These are phyloP conservation scores for Debaryomyces maramus DNA, from an alignment of 805 yeast genomes.

Conservation along the genomic window DNA sequence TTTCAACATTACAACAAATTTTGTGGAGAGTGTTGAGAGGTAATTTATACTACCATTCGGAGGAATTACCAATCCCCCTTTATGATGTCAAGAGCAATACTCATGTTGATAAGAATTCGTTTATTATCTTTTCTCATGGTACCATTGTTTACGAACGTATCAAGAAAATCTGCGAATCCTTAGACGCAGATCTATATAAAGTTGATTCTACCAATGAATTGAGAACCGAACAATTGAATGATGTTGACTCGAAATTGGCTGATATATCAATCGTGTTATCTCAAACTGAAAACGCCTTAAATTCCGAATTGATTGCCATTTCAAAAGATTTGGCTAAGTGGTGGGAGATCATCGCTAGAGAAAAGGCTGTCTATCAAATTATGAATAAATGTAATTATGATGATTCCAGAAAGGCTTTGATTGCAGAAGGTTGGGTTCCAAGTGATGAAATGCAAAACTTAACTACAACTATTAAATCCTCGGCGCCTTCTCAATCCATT, in stretches of 20 bases:
- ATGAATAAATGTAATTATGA: constrained; percentile 81
- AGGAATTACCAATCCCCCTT: constrained; percentile 68
- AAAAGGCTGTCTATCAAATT: constrained; percentile 77
- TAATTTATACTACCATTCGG: constrained; percentile 74
- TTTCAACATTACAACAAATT: constrained; percentile 73
- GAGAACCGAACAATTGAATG: constrained; percentile 31
- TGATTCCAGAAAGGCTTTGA: constrained; percentile 77
- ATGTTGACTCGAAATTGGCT: constrained; percentile 25
- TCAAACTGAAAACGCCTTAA: constrained; percentile 57
- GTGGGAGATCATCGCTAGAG: constrained; percentile 63
- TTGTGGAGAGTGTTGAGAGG: constrained; percentile 94
- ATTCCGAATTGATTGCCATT: constrained; percentile 75
- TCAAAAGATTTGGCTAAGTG: constrained; percentile 75
- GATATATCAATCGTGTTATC: constrained; percentile 37
- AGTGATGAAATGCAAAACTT: constrained; percentile 68
- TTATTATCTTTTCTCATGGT: constrained; percentile 93
- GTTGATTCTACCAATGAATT: constrained; percentile 44
- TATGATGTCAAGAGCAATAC: constrained; percentile 60
- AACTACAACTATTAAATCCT: constrained; percentile 62
- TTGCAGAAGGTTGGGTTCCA: constrained; percentile 98
- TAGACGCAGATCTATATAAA: constrained; percentile 76
- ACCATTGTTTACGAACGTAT: constrained; percentile 67
- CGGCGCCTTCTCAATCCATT: constrained; percentile 51
- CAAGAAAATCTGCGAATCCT: constrained; percentile 80
- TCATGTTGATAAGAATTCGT: constrained; percentile 71